Base-by-base conservation (phyloP, 345 rosid species). In the Physaria fendleri region DNA sequence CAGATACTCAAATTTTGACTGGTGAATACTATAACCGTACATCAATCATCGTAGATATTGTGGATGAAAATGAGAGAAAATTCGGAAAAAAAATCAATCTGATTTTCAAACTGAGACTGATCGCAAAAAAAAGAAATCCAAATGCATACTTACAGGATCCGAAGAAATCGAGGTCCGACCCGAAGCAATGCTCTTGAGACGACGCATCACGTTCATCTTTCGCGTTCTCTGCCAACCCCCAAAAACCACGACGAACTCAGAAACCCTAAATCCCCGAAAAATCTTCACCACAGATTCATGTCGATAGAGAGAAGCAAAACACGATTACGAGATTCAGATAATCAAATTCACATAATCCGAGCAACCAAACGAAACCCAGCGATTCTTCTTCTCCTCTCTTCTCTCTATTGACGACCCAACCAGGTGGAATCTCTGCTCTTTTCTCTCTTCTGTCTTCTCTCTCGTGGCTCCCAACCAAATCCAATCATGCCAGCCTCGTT, bases 181-280 rank as follows among this genome's bases (percentile, higher is more conserved):
- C 10, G 99, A 93, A 57, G 99, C 97, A 79, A 90, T 83, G 96
- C 96, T 90, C 82, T 90, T 93, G 67, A 93, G 86, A 41, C 99
- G 84, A 50, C 97, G 99, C 96, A 93, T 82, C 74, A 93, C 88
- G 77, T 85, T 85, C 97, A 90, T 93, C 65, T 66, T 78, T 78
- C 24, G 64, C 63, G 42, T 34, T 42, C 35, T 9, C 5, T 43
- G 7, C 40, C 11, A 41, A 24, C 69, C 17, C n/a, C n/a, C n/a
- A n/a, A 50, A 44, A 35, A 11, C 56, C 8, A 37, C 8, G 15
- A 58, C 2, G 3, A 44, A 27, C n/a, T 44, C 12, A 81, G 76
- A 70, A 70, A 63, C 59, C 74, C 69, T 56, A 56, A 67, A 45
- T 59, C 38, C 14, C 20, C 27, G 2, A 50, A 32, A 25, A 14